A percentile compares a stretch with the other conserved stretches of the same genome.
These are phyloP conservation scores for Sclerospora graminicola DNA, from an alignment of 352 stramenopile genomes.

Conservation along the genomic window DNA sequence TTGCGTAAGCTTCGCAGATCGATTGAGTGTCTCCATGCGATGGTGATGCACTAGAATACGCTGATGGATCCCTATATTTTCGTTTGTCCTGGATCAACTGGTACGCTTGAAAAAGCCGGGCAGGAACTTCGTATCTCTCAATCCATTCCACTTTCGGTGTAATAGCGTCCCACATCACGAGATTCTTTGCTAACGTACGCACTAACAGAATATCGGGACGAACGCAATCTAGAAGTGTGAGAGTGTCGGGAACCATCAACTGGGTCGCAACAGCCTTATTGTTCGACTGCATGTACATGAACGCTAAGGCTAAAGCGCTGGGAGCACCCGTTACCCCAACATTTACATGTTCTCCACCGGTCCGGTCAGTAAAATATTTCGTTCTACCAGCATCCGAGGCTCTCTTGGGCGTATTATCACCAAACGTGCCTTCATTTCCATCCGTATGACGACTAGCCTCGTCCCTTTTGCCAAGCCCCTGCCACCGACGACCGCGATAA, in stretches of 20 bases:
- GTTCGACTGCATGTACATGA: slow-evolving; percentile 95
- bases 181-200: slow-evolving; percentile 87
- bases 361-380: slow-evolving; percentile 34
- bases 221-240: slow-evolving; percentile 93
- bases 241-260: slow-evolving; percentile 89
- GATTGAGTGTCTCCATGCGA: slow-evolving; percentile 71
- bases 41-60: slow-evolving; percentile 10
- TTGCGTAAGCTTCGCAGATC: slow-evolving; percentile 91
- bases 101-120: slow-evolving; percentile 44
- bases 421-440: slow-evolving; percentile 10
- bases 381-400: slow-evolving; percentile 35
- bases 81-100: slow-evolving; percentile 11
- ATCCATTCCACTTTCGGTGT: slow-evolving; percentile 87
- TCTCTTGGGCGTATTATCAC: slow-evolving; percentile 15
- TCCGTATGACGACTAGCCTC: slow-evolving; percentile 9
- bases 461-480: slow-evolving; percentile 31
- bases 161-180: slow-evolving; percentile 95
- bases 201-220: slow-evolving; percentile 93
- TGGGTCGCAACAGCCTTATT: slow-evolving; percentile 79
- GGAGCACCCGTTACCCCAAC: slow-evolving; percentile 91
- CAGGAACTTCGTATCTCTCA: slow-evolving; percentile 50
- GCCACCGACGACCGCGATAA: slow-evolving; percentile 62
- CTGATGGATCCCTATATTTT: slow-evolving; percentile 3
- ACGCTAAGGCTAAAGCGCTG: slow-evolving; percentile 88
- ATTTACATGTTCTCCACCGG: slow-evolving; percentile 86